Evolutionary conservation across 129 eudicot species (phyloP), one percentile per base, ranked within the genome.

Genomic region (Pseudognaphalium luteoalbum): DNA sequence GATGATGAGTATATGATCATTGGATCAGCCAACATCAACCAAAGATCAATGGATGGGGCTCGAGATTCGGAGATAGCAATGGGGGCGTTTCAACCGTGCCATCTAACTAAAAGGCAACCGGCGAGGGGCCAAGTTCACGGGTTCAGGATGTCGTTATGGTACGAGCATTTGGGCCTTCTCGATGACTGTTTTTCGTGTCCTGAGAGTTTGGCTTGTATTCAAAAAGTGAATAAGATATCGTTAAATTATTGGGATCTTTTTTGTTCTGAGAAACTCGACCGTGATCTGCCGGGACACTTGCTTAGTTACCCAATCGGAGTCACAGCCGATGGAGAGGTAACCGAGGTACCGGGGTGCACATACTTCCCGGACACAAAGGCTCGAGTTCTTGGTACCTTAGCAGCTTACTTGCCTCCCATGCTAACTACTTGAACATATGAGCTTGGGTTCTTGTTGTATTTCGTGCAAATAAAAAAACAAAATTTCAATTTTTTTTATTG

Each of bases 31-130:
- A 92, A 92, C 85, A 89, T 92, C 56, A 92, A 89, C 77, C 89
- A 89, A 66, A 84, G 96, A 67, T 92, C 97, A 35, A 84, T 92
- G 97, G 96, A 86, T 8, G 96, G 97, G 34, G 93, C 88, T 2
- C 81, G 97, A 42, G 96, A 92, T 77, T 84, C 97, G 0, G 97
- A 92, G 75, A 92, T 92, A 22, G 97, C 97, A 1, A 92, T 92
- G 97, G 96, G 97, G 71, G 97, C 88, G 2, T 92, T 80, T 86
- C 97, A 92, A 72, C 91, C 96, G 2, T 79, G 84, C 39, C 96
- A 92, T 73, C 74, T 89, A 9, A 59, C 89, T 0, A 77, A 69
- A 73, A 42, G 72, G 33, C 80, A 84, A 35, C 86, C 87, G 28
- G 91, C 91, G 1, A 85, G 96, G 80, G 97, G 96, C 19, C 86